Base-by-base conservation (phyloP, 768 basidiomycete species). In the Amanita thiersii region DNA sequence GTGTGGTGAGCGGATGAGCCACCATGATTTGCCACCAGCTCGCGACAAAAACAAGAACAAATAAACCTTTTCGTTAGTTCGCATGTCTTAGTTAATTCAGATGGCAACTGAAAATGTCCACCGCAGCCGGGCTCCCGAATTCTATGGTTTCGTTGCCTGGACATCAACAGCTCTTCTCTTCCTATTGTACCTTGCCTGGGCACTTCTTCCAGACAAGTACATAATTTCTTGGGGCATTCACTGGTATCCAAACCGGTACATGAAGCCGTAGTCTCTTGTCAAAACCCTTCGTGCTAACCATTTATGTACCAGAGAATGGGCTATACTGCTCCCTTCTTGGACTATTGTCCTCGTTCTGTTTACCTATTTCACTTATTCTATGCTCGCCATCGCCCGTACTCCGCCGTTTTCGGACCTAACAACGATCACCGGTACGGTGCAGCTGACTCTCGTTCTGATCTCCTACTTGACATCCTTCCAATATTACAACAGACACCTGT, bases 131-230 rank as follows among this genome's bases (percentile, higher is more conserved):
- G 83, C 85, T 9, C 73, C 84, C 31, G 89, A 92, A 61, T 83
- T 90, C 53, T 89, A 90, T 50, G 89, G 90, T n/a, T 92, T 91
- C 56, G 86, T 85, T 3, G 86, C 85, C 11, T 86, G 80, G 81
- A 79, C 80, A 6, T 78, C 78, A 0, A 90, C 90, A 0, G 79
- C 74, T 39, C 60, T 89, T 19, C 59, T 77, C 2, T 91, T 84
- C 54, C 57, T 73, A 40, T 52, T 85, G 18, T 90, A 84, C 55
- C 52, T 89, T 24, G 62, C 89, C 4, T 92, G 89, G 89, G 86
- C 82, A 1, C 56, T 90, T 26, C 65, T 87, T 10, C 88, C 89
- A 4, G 84, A 88, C 54, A 65, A 70, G 23, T 79, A 67, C 57
- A 79, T 92, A 40, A 39, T 71, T 28, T 66, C 68, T 62, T 55